These are phyloP conservation scores for Xeromyces bisporus DNA, from an alignment of 495 filamentous ascomycete species.

Conservation along the genomic window DNA sequence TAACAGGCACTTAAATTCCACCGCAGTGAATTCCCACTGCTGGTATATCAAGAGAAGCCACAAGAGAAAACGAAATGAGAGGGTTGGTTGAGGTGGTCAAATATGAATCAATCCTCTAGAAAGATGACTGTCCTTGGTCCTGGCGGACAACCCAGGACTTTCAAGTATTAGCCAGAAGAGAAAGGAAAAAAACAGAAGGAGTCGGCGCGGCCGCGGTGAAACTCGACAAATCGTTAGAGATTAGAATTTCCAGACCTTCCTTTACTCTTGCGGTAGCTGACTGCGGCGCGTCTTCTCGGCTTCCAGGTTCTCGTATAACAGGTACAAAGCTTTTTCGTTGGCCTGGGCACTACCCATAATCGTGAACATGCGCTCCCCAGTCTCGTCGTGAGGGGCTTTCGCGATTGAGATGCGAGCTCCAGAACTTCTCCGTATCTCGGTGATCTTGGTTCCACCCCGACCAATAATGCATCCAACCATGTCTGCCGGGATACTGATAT, in stretches of 20 bases:
- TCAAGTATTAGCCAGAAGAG: too few relatives aligned
- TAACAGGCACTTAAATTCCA: conserved; percentile 14
- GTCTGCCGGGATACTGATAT: conserved; percentile 96
- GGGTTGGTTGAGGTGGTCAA: conserved; percentile 33
- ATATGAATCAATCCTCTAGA: too few relatives aligned
- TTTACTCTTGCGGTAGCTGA: conserved; percentile 63
- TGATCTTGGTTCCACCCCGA: conserved; percentile 85
- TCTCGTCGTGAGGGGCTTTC: conserved; percentile 93
- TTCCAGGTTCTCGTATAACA: conserved; percentile 96
- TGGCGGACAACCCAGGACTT: too few relatives aligned
- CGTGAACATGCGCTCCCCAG: conserved; percentile 97
- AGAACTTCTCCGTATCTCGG: conserved; percentile 89
- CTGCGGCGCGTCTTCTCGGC: conserved; percentile 94
- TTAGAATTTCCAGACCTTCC: too few relatives aligned
- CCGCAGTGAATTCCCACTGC: conserved; percentile 16
- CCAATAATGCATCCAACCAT: conserved; percentile 99
- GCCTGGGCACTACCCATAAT: conserved; percentile 85
- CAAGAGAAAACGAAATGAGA: conserved; percentile 31
- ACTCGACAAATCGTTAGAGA: too few relatives aligned
- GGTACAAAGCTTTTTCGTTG: conserved; percentile 89
- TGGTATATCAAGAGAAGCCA: conserved; percentile 40
- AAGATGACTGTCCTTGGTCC: too few relatives aligned
- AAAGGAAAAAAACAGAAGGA: too few relatives aligned
- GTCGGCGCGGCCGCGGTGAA: too few relatives aligned
- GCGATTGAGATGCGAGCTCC: conserved; percentile 96